A percentile compares a stretch with the other conserved stretches of the same genome.
Evolutionary conservation across 495 filamentous ascomycete species (phyloP).

Genomic region (Aspergillus sclerotiicarbonarius): DNA sequence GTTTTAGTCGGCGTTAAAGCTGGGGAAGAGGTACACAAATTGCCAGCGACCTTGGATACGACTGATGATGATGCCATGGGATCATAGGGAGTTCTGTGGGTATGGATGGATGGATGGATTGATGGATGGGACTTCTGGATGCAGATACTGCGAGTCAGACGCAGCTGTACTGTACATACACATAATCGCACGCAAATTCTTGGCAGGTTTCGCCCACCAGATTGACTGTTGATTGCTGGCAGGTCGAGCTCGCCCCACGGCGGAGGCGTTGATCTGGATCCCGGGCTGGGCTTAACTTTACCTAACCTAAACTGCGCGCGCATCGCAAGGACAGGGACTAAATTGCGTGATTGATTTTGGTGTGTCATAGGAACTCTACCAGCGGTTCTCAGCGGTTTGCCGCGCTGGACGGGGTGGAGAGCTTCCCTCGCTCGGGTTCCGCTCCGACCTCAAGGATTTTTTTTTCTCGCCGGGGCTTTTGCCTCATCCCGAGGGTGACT

Average conservation of each 20-base stretch:
- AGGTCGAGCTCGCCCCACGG: background rate
- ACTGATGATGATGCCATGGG: conserved; percentile 16
- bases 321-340: background rate
- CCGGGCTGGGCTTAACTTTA: background rate
- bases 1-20: conserved; percentile 24
- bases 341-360: conserved; percentile 48
- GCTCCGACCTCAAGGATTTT: conserved; percentile 2
- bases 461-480: background rate
- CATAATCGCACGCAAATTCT: conserved; percentile 20
- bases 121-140: conserved; percentile 4
- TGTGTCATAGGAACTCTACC: conserved; percentile 38
- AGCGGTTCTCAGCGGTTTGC: background rate
- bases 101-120: conserved; percentile 5
- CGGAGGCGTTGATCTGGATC: background rate
- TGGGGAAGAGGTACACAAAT: conserved; percentile 32
- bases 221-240: background rate
- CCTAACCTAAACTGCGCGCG: conserved; percentile 4
- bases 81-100: conserved; percentile 12
- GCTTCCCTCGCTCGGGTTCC: conserved; percentile 6
- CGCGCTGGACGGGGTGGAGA: conserved; percentile 15
- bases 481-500: background rate
- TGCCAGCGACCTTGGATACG: conserved; percentile 27
- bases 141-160: conserved; percentile 19
- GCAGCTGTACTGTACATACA: conserved; percentile 30
- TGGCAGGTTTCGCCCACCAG: background rate